A percentile compares a stretch with the other conserved stretches of the same genome.
phyloP scores from a whole-genome alignment of 1,284 basidiomycete species.

The Apiotrichum domesticum region DNA sequence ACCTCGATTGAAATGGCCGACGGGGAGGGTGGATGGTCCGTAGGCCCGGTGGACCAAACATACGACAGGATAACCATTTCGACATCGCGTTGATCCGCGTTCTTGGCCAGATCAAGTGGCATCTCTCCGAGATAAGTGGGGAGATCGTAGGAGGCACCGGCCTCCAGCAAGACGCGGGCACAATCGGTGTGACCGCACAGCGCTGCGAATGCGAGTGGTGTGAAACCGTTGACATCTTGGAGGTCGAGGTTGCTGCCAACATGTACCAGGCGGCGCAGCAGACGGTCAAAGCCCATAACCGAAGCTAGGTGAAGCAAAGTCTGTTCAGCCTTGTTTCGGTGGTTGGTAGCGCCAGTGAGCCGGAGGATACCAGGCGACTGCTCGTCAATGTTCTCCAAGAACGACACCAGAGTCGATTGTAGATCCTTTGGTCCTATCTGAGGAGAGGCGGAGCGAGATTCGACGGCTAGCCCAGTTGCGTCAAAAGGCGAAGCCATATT shows the following conservation, averaged over 20 bases:
- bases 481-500: conserved; percentile 18
- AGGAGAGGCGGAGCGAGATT: conserved; percentile 49
- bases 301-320: conserved; percentile 82
- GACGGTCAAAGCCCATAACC: conserved; percentile 67
- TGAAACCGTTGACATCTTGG: conserved; percentile 84
- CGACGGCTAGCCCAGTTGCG: conserved; percentile 30
- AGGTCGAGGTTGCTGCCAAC: conserved; percentile 73
- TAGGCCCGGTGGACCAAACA: conserved; percentile 34
- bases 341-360: conserved; percentile 58
- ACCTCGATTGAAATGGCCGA: conserved; percentile 4
- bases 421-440: conserved; percentile 46
- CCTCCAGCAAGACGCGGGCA: conserved; percentile 62
- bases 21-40: conserved; percentile 3
- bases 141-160: conserved; percentile 72
- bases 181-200: conserved; percentile 63
- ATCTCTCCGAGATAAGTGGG: conserved; percentile 72
- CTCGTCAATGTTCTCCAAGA: conserved; percentile 52
- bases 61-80: conserved; percentile 45
- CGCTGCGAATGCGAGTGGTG: conserved; percentile 81
- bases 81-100: conserved; percentile 53
- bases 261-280: conserved; percentile 66
- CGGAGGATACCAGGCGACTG: conserved; percentile 36
- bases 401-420: conserved; percentile 69
- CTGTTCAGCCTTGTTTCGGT: conserved; percentile 59
- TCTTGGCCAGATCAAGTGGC: conserved; percentile 65